These are phyloP conservation scores for Brassica carinata DNA, from an alignment of 345 rosid genomes.

Conservation along the genomic window DNA sequence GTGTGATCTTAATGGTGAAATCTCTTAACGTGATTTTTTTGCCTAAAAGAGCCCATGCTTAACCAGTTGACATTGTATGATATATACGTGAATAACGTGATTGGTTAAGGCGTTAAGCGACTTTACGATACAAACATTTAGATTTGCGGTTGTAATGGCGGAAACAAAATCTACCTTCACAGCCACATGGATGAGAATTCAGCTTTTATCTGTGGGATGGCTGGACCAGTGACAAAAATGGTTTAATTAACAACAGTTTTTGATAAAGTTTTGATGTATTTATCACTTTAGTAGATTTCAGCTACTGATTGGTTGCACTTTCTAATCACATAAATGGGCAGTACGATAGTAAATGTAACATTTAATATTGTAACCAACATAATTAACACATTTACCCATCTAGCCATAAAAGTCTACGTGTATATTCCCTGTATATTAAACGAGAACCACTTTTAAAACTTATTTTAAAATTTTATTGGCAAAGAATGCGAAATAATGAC, in stretches of 20 bases:
- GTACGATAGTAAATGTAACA: conserved; percentile 20
- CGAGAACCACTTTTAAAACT: too few species aligned
- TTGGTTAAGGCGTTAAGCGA: neutral
- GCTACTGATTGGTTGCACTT: conserved; percentile 29
- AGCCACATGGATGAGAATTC: neutral
- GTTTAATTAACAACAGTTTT: neutral
- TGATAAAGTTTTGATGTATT: conserved; percentile 12
- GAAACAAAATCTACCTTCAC: conserved; percentile 9
- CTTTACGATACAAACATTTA: neutral
- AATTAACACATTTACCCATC: conserved; percentile 6
- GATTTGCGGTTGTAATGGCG: neutral
- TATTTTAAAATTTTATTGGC: too few species aligned
- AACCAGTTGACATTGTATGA: neutral
- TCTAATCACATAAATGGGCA: neutral
- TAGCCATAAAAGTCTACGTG: neutral
- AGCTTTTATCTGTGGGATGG: conserved; percentile 8
- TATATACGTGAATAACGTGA: neutral
- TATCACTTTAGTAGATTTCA: conserved; percentile 12
- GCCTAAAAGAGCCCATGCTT: neutral
- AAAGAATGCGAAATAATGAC: too few species aligned
- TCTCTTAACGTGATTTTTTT: neutral
- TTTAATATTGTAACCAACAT: conserved; percentile 25
- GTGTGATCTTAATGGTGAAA: neutral
- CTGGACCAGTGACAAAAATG: neutral
- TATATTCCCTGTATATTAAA: neutral